Evolutionary conservation across 306 rosid genomes (phyloP).

Genomic region (Dryas octopetala): DNA sequence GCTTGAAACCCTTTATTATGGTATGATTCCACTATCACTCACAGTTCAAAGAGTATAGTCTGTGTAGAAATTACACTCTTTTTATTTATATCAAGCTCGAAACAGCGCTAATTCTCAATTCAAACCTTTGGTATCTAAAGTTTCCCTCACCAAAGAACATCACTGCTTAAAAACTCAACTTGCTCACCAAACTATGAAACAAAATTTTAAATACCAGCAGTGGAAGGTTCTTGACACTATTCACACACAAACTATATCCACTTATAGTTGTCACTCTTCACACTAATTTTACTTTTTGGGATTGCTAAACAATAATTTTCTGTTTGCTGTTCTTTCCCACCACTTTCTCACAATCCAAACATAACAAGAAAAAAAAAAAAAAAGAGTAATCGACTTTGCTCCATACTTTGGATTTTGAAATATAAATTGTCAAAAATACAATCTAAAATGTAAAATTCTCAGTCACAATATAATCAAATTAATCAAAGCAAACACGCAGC

Average conservation of each 20-base stretch:
- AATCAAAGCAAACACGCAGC: slow-evolving; percentile 10
- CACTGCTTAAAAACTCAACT: neutral
- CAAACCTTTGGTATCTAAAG: neutral
- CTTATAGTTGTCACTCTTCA: neutral
- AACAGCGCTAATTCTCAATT: neutral
- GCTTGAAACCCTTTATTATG: neutral
- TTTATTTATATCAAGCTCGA: neutral
- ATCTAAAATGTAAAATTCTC: neutral
- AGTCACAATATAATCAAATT: neutral
- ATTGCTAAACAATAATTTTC: neutral
- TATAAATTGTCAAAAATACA: neutral
- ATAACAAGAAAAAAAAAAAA: neutral
- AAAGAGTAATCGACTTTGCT: slow-evolving; percentile 5
- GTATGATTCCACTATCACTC: neutral
- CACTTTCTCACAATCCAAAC: slow-evolving; percentile 13
- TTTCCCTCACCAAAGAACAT: neutral
- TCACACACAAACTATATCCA: neutral
- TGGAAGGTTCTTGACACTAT: neutral
- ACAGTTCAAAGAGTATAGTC: neutral
- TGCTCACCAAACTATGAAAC: neutral
- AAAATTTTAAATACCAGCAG: neutral
- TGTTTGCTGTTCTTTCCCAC: neutral
- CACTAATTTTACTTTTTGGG: neutral
- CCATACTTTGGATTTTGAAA: neutral
- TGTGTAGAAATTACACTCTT: neutral